Evolutionary conservation across 2,329 filamentous ascomycete genomes (phyloP), one percentile per base, ranked within the genome.

Genomic region (Exophiala calicioides): DNA sequence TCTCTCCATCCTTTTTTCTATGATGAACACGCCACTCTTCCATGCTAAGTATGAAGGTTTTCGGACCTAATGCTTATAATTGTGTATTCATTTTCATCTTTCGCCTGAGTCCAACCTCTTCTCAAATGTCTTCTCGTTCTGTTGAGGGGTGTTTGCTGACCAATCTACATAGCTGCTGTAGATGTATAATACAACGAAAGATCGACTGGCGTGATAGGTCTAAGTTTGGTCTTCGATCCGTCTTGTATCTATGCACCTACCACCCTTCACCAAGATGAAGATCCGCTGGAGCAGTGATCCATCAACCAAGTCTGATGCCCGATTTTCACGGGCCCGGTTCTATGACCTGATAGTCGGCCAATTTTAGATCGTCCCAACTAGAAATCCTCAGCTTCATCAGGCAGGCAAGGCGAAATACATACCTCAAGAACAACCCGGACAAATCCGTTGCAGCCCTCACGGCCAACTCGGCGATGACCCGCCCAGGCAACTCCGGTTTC

Each of bases 401-500:
- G 12, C 10, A 9, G 24, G 10, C 18, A 23, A 39, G 7, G 36
- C n/a, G 8, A 33, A n/a, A 8, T 27, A 13, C 40, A 30, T 30
- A 53, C 52, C 52, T 58, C 21, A 93, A 69, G 62, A 87, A 90
- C 60, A 82, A 82, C 20, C 93, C 93, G 61, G 79, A 90, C 56
- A 96, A 68, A 13, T 82, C 78, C 44, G 71, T 79, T 3, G 79
- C 74, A 4, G 82, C 86, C 35, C 78, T 73, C 12, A 88, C 65
- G 1, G 83, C 84, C 53, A 97, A 73, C 60, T 80, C 85, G 3
- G 90, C 90, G 68, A 97, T 91, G 9, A 96, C 88, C 66, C 84
- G 73, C 0, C 89, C 91, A 0, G 91, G 88, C 68, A 90, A 85
- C 60, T 95, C 88, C 0, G 90, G 88, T 67, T 78, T 82, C 54